Base-by-base conservation (phyloP, 2,329 filamentous ascomycete species). In the Gremmenia infestans region DNA sequence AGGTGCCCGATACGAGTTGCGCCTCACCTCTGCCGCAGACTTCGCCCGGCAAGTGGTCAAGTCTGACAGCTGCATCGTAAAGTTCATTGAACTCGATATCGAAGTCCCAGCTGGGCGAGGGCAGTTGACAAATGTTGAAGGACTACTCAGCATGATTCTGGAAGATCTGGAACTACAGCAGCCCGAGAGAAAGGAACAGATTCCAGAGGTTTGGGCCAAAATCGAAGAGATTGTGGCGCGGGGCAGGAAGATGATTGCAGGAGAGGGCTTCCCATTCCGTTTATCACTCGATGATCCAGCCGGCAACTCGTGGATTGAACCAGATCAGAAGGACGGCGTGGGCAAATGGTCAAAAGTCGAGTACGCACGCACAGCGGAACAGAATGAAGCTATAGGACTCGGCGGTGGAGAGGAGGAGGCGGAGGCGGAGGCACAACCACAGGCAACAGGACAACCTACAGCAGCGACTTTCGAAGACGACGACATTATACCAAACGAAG, bases 231-330 rank as follows among this genome's bases (percentile, higher is more conserved):
- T 97, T 51, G 87, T 97, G 58, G 72, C 81, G 46, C 88, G 85
- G 64, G 81, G 91, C 14, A 81, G 83, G 57, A 81, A 86, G 54
- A 96, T 97, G 85, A 74, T 96, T 9, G 81, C 81, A 2, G 89
- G 91, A 50, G 79, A 86, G 28, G 80, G 80, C 6, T 92, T 96
- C 70, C 94, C 94, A 23, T 97, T 99, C 80, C 88, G 90, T 50
- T 74, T 99, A 49, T 87, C 84, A 42, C 78, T 97, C 48, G 91
- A 99, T 70, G 94, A 99, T 70, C 88, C 90, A 2, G 89, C 92
- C 0, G 94, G 94, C 53, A 99, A 99, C 78, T 96, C 91, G 2
- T 97, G 92, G 81, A 96, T 99, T 67, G 88, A 95, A 48, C 94
- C 94, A 14, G 88, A 91, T 62, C 82, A 89, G 59, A 86, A 85